Evolutionary conservation across 1,284 basidiomycete species (phyloP).

Genomic region (Peniophora sp.): DNA sequence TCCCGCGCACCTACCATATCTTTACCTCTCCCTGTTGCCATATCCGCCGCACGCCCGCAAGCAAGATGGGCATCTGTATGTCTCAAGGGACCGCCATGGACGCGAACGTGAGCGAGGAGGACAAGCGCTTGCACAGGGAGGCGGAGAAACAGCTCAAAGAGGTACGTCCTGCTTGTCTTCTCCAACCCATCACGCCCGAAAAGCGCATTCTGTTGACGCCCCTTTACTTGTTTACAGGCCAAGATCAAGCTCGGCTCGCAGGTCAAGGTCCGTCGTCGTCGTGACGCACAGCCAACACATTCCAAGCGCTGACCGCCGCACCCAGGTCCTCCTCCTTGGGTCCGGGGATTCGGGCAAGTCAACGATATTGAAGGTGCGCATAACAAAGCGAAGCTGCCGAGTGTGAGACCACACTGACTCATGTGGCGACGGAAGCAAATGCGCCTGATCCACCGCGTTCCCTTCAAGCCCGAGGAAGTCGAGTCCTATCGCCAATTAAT

Average conservation of each 20-base stretch:
- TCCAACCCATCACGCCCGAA: background rate
- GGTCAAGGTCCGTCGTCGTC: conserved; percentile 61
- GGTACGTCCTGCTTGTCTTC: conserved; percentile 27
- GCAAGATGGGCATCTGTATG: too few species aligned
- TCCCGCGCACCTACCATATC: background rate
- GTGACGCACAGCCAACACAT: background rate
- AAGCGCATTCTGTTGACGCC: conserved; percentile 4
- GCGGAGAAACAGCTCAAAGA: conserved; percentile 61
- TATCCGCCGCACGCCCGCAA: conserved; percentile 4
- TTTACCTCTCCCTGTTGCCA: conserved; percentile 6
- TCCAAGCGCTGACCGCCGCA: conserved; percentile 8
- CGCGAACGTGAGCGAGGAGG: conserved; percentile 33
- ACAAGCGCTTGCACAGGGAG: conserved; percentile 54
- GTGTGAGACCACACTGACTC: background rate
- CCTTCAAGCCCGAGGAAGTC: conserved; percentile 69
- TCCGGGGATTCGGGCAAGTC: conserved; percentile 94
- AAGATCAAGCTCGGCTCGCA: conserved; percentile 60
- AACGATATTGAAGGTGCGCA: conserved; percentile 74
- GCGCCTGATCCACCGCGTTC: conserved; percentile 78
- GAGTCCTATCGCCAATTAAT: conserved; percentile 83
- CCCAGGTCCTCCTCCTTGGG: conserved; percentile 78
- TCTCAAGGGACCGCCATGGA: too few species aligned
- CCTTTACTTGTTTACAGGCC: conserved; percentile 35
- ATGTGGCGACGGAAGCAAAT: conserved; percentile 54
- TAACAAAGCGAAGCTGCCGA: background rate